Evolutionary conservation across 495 filamentous ascomycete genomes (phyloP), one percentile per base, ranked within the genome.

Genomic region (Staphylotrichum tortipilum): DNA sequence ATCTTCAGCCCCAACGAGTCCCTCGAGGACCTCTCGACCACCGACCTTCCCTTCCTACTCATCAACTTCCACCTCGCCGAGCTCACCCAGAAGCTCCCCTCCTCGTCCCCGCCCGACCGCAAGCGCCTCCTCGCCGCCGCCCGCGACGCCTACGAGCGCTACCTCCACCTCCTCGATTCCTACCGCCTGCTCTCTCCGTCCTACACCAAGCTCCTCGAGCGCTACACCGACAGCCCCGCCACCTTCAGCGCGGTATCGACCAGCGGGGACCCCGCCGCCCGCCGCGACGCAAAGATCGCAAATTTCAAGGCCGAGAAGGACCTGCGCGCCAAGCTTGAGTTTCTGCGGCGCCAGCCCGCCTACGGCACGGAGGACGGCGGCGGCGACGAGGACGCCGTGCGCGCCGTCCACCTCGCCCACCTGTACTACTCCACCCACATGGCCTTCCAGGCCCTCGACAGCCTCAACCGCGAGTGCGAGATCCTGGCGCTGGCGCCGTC

Each of bases 1-100:
- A 65, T 97, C 11, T 97, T 96, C 75, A 92, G 88, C 59, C 76
- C 83, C 7, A 97, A 98, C 65, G 92, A 98, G 63, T 76, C 78
- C 2, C 66, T 95, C 28, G 94, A 97, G 47, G 92, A 98, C 72
- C 70, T 97, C 24, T 74, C 85, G 10, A 91, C 89, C 10, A 76
- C 74, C n/a, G 82, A 92, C 66, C 65, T 98, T 36, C 85, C 84
- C 77, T 95, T 78, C 53, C 59, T 76, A 21, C 56, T 73, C 34
- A 60, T 63, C 38, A 54, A 59, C 53, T 61, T 49, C 53, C 63
- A 58, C 58, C 49, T 65, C 46, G 59, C 59, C 31, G 61, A 67
- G 52, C 54, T 71, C 37, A 45, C 61, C 34, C 60, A 65, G 40
- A 70, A 62, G 50, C 58, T 66, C 36, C 82, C 60, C 66, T 82